phyloP scores from a whole-genome alignment of 352 stramenopile species.

The Lagenidium sp. region DNA sequence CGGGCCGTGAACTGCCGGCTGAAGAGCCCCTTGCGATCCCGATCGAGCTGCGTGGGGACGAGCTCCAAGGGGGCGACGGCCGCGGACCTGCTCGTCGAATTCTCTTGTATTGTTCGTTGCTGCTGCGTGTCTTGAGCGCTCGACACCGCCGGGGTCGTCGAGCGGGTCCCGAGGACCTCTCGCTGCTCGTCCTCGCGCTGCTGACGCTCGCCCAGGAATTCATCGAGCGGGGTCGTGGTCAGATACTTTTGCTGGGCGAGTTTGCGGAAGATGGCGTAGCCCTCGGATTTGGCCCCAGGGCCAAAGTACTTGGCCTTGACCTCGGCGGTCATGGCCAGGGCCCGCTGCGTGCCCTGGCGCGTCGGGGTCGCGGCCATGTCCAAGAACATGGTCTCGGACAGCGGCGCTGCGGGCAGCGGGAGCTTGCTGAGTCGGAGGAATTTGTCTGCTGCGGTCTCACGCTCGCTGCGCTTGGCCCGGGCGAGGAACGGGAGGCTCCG shows the following conservation, averaged over 20 bases:
- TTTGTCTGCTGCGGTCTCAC: constrained; percentile 44
- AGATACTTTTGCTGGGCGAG: constrained; percentile 59
- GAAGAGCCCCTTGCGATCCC: constrained; percentile 25
- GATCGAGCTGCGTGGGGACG: constrained; percentile 12
- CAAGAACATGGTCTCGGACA: constrained; percentile 20
- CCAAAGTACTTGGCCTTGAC: constrained; percentile 67
- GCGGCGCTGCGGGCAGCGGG: constrained; percentile 18
- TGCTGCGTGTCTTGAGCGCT: neutral
- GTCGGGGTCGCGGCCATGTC: constrained; percentile 21
- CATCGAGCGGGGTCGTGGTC: constrained; percentile 31
- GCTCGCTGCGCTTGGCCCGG: constrained; percentile 29
- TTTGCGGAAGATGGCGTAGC: constrained; percentile 58
- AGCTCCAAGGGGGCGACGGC: constrained; percentile 3
- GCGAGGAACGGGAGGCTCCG: constrained; percentile 50
- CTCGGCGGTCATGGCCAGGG: constrained; percentile 33
- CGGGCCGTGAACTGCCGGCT: constrained; percentile 52
- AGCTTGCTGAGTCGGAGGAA: constrained; percentile 59
- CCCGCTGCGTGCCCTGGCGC: constrained; percentile 17
- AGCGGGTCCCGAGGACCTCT: constrained; percentile 5
- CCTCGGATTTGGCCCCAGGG: constrained; percentile 29
- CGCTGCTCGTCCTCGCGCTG: constrained; percentile 14
- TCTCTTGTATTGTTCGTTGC: no score
- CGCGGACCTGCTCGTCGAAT: no score
- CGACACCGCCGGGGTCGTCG: constrained; percentile 3
- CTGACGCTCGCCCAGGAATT: constrained; percentile 37